Evolutionary conservation across 2,329 filamentous ascomycete species (phyloP).

Genomic region (Colletotrichum falcatum): DNA sequence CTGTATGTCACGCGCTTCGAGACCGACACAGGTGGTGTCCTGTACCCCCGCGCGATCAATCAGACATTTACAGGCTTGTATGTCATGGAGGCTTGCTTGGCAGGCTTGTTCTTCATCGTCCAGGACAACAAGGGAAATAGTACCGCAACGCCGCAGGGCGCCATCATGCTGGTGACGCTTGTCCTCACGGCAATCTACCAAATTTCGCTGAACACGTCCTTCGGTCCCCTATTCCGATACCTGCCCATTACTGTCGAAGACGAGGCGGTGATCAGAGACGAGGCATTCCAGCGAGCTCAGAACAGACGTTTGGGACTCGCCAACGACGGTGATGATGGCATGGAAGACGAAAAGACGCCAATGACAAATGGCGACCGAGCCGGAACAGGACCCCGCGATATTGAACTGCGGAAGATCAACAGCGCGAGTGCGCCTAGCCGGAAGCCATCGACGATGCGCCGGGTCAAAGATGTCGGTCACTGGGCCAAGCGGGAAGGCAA

Average conservation of each 20-base stretch:
- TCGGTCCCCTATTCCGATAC: constrained; percentile 87
- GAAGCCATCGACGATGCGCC: constrained; percentile 57
- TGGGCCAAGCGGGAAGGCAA: constrained; percentile 63
- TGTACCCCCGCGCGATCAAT: constrained; percentile 94
- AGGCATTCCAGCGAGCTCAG: constrained; percentile 86
- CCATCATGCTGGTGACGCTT: constrained; percentile 83
- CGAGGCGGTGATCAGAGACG: constrained; percentile 90
- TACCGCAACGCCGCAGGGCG: constrained; percentile 78
- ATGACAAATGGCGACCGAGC: constrained; percentile 52
- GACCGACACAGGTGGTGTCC: constrained; percentile 89
- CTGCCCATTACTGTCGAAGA: constrained; percentile 96
- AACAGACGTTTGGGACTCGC: constrained; percentile 74
- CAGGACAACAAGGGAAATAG: constrained; percentile 66
- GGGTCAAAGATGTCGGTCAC: constrained; percentile 60
- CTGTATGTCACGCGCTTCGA: constrained; percentile 93
- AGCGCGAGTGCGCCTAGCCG: constrained; percentile 43
- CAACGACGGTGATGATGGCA: constrained; percentile 64
- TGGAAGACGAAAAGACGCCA: constrained; percentile 56
- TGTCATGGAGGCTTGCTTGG: constrained; percentile 90
- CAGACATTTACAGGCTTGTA: constrained; percentile 96
- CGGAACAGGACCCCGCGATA: constrained; percentile 46
- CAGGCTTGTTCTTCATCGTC: constrained; percentile 89
- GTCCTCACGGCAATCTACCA: constrained; percentile 83
- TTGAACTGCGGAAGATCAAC: constrained; percentile 52
- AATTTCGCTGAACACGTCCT: constrained; percentile 82